Evolutionary conservation across 1,139 yeast species (phyloP).

Genomic region (Geotrichum europaeum): DNA sequence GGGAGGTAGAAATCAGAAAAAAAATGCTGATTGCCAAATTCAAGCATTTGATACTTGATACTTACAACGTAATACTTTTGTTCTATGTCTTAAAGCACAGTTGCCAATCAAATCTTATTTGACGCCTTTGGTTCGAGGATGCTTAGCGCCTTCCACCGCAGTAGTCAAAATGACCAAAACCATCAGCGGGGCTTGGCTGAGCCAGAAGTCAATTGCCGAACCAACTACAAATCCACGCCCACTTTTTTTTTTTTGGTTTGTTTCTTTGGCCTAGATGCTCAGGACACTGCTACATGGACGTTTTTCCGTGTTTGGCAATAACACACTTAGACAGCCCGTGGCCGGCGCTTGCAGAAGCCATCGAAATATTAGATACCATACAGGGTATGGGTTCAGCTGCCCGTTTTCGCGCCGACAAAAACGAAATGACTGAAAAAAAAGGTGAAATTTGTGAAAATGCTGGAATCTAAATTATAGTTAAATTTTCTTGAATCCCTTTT

Average conservation of each 20-base stretch:
- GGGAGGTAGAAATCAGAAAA: neutral
- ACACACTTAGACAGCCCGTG: neutral
- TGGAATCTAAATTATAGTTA: neutral
- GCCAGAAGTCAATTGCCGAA: neutral
- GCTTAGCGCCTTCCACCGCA: neutral
- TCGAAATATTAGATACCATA: neutral
- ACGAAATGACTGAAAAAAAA: neutral
- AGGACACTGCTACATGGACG: neutral
- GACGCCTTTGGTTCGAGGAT: neutral
- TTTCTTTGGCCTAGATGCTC: neutral
- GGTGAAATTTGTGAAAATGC: neutral
- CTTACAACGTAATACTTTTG: neutral
- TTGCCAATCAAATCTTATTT: neutral
- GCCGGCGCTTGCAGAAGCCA: neutral
- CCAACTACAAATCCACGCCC: neutral
- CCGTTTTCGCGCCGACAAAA: constrained; percentile 2
- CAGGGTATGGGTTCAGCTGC: neutral
- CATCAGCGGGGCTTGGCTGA: neutral
- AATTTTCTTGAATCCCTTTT: neutral
- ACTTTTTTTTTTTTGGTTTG: neutral
- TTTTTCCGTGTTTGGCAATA: neutral
- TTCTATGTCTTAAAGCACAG: neutral
- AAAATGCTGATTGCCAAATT: neutral
- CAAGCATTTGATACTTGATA: neutral
- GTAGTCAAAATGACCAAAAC: neutral